phyloP scores from a whole-genome alignment of 1,284 basidiomycete species.

The Caloboletus inedulis region DNA sequence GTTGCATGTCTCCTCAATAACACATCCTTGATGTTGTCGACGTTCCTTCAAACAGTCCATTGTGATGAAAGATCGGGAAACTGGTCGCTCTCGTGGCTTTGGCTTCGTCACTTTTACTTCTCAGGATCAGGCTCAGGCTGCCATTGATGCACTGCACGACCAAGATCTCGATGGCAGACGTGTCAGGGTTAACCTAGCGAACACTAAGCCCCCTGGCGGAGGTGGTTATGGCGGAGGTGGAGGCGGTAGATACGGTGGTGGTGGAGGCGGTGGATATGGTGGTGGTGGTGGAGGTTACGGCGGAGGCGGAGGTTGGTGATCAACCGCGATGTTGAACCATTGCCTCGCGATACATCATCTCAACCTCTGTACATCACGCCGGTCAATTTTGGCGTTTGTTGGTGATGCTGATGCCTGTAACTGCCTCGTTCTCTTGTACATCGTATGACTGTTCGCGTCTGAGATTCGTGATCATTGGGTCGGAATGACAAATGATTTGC shows the following conservation, averaged over 20 bases:
- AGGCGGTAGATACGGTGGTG: slow-evolving; percentile 17
- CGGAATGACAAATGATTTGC: not conserved
- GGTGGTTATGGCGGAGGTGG: slow-evolving; percentile 11
- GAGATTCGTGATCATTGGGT: not conserved
- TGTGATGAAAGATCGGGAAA: slow-evolving; percentile 97
- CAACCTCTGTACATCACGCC: slow-evolving; percentile 6
- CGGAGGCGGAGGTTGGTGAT: slow-evolving; percentile 21
- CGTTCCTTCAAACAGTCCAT: slow-evolving; percentile 58
- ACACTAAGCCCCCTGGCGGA: slow-evolving; percentile 57
- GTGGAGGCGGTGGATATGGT: slow-evolving; percentile 8
- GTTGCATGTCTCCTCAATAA: slow-evolving; percentile 23
- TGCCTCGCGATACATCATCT: not conserved
- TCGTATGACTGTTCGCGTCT: not conserved
- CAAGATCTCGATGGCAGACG: slow-evolving; percentile 91
- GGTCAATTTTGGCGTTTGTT: slow-evolving; percentile 6
- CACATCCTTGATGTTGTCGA: slow-evolving; percentile 10
- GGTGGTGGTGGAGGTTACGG: slow-evolving; percentile 9
- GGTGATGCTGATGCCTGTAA: slow-evolving; percentile 13
- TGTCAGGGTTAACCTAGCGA: slow-evolving; percentile 92
- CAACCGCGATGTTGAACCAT: not conserved
- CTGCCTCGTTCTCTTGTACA: not conserved
- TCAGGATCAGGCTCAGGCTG: slow-evolving; percentile 82
- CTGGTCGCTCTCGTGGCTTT: slow-evolving; percentile 93
- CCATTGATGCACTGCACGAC: slow-evolving; percentile 80
- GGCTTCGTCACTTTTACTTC: slow-evolving; percentile 96